Conservation (phyloP, 805 yeast species). For the Nakazawaea siamensis region DNA sequence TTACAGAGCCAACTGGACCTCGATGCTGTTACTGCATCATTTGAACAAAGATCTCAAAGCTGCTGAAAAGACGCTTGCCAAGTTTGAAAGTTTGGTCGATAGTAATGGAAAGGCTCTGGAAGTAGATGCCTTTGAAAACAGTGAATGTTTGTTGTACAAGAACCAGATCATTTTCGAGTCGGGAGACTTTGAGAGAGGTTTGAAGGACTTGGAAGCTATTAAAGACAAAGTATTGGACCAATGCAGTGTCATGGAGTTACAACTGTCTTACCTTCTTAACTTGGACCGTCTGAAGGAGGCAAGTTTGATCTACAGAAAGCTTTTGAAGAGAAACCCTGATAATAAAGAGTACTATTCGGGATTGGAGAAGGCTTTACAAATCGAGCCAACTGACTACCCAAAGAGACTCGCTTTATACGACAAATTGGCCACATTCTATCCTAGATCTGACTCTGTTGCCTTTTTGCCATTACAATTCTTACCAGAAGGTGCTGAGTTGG, state of each 20-base stretch:
- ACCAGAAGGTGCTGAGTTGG: constrained; percentile 34
- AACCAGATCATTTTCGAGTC: constrained; percentile 53
- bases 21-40: constrained; percentile 78
- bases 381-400: constrained; percentile 35
- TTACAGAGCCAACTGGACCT: constrained; percentile 86
- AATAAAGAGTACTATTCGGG: constrained; percentile 53
- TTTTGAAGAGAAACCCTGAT: constrained; percentile 84
- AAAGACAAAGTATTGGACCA: constrained; percentile 43
- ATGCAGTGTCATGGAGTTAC: constrained; percentile 52
- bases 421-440: constrained; percentile 62
- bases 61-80: constrained; percentile 64
- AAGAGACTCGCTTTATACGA: constrained; percentile 53
- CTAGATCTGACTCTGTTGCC: constrained; percentile 74
- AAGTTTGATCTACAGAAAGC: constrained; percentile 52
- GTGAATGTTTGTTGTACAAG: constrained; percentile 73
- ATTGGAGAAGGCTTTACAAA: constrained; percentile 59
- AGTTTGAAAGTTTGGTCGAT: constrained; percentile 67
- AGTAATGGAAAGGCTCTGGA: constrained; percentile 57
- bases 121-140: constrained; percentile 73
- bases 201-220: constrained; percentile 44
- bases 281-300: constrained; percentile 58
- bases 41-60: constrained; percentile 56
- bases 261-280: constrained; percentile 54
- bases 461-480: constrained; percentile 73
- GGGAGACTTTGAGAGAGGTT: constrained; percentile 59